These are phyloP conservation scores for Claviceps citrina DNA, from an alignment of 2,329 filamentous ascomycete species.

Conservation along the genomic window DNA sequence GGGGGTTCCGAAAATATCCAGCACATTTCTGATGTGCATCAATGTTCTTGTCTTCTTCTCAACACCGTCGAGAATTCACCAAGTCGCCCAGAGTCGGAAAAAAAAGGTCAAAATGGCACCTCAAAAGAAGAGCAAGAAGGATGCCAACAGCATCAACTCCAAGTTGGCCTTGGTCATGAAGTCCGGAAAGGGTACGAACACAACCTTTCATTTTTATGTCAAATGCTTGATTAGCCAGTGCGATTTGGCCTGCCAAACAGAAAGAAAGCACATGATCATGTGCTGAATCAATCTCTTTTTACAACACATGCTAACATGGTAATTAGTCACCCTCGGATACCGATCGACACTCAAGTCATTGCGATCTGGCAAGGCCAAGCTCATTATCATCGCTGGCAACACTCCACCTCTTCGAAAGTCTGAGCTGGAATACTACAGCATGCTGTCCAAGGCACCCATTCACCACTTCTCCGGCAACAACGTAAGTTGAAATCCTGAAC, in stretches of 20 bases:
- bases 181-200: conserved; percentile 55
- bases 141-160: conserved; percentile 55
- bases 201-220: background rate
- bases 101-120: conserved; percentile 44
- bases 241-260: background rate
- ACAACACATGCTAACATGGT: background rate
- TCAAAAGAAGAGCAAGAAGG: conserved; percentile 73
- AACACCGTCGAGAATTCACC: conserved; percentile 13
- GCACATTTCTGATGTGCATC: background rate
- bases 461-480: conserved; percentile 99
- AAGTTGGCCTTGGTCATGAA: conserved; percentile 49
- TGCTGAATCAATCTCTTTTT: background rate
- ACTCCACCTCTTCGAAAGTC: conserved; percentile 95
- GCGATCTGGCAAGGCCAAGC: conserved; percentile 93
- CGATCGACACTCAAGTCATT: conserved; percentile 59
- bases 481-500: conserved; percentile 47
- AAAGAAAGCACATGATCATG: background rate
- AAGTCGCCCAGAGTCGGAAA: conserved; percentile 18
- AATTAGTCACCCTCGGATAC: conserved; percentile 26
- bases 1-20: background rate
- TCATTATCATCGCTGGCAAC: conserved; percentile 87
- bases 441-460: conserved; percentile 85
- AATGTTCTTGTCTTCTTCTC: conserved; percentile 3
- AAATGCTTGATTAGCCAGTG: background rate
- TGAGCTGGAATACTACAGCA: conserved; percentile 90